Evolutionary conservation across 768 basidiomycete species (phyloP).

Genomic region (Lentinula raphanica): DNA sequence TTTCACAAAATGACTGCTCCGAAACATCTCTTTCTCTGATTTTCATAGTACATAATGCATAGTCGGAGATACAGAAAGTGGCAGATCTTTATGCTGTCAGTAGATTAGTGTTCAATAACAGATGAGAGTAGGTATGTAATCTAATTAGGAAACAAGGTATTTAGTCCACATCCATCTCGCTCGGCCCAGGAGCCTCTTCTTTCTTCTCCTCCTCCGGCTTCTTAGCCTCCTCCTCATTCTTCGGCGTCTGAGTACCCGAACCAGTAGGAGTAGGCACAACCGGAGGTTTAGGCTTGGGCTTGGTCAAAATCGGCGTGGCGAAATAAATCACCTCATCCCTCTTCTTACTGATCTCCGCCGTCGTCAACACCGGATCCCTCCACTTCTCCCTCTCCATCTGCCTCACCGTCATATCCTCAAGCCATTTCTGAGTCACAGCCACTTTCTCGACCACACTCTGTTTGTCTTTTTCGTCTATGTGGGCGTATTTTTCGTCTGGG

Average conservation of each 20-base stretch:
- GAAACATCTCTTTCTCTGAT: too few relatives aligned
- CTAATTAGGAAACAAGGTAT: conserved; percentile 4
- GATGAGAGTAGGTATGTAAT: background rate
- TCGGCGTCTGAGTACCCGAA: conserved; percentile 65
- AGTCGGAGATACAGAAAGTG: too few relatives aligned
- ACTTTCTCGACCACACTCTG: conserved; percentile 83
- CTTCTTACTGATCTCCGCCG: conserved; percentile 83
- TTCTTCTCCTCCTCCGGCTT: conserved; percentile 37
- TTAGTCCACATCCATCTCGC: conserved; percentile 87
- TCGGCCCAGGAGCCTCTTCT: conserved; percentile 39
- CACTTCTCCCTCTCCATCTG: conserved; percentile 87
- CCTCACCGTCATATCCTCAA: conserved; percentile 84
- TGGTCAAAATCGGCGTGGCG: conserved; percentile 84
- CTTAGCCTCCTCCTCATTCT: conserved; percentile 45
- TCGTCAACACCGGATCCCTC: conserved; percentile 66
- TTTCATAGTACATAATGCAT: too few relatives aligned
- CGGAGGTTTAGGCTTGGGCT: conserved; percentile 84
- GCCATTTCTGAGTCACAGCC: conserved; percentile 89
- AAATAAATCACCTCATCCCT: conserved; percentile 90
- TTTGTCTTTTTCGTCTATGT: conserved; percentile 88
- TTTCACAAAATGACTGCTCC: too few relatives aligned
- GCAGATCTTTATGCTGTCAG: too few relatives aligned
- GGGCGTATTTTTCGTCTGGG: conserved; percentile 77
- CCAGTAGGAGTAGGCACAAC: conserved; percentile 40
- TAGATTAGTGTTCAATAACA: background rate